A percentile compares a stretch with the other conserved stretches of the same genome.
phyloP scores from a whole-genome alignment of 106 monocot species.

The Dendrobium nobile region DNA sequence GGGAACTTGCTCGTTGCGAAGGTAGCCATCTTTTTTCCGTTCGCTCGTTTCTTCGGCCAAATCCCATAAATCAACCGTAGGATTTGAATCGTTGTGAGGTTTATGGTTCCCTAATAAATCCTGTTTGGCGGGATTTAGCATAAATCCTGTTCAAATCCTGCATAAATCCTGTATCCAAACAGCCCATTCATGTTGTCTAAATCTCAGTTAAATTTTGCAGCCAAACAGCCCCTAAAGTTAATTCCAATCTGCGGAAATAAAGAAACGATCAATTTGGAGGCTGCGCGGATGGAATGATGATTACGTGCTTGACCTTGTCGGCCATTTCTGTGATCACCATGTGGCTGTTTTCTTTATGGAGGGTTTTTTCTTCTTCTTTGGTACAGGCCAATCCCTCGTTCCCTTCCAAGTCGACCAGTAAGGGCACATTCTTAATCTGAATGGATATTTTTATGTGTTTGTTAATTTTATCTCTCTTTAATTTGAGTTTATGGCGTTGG shows the following conservation, averaged over 20 bases:
- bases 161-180: too few species aligned
- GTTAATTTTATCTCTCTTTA: not conserved
- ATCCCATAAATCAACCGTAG: too few species aligned
- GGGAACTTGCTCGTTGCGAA: too few species aligned
- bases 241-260: too few species aligned
- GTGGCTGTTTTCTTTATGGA: conserved; percentile 24
- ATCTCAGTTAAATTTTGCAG: not conserved
- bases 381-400: conserved; percentile 7
- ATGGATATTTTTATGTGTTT: not conserved
- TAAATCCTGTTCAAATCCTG: too few species aligned
- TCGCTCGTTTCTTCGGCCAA: too few species aligned
- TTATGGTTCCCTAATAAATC: too few species aligned
- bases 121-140: too few species aligned
- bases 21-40: too few species aligned
- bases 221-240: not conserved
- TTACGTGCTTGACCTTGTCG: not conserved
- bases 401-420: conserved; percentile 5
- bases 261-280: not conserved
- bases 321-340: not conserved
- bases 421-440: not conserved
- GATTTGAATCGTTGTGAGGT: too few species aligned
- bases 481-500: not conserved
- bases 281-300: not conserved
- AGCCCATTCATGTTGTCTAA: too few species aligned
- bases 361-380: conserved; percentile 15